Conservation (phyloP, 371 early-diverging fungal species). For the Circinella minor region DNA sequence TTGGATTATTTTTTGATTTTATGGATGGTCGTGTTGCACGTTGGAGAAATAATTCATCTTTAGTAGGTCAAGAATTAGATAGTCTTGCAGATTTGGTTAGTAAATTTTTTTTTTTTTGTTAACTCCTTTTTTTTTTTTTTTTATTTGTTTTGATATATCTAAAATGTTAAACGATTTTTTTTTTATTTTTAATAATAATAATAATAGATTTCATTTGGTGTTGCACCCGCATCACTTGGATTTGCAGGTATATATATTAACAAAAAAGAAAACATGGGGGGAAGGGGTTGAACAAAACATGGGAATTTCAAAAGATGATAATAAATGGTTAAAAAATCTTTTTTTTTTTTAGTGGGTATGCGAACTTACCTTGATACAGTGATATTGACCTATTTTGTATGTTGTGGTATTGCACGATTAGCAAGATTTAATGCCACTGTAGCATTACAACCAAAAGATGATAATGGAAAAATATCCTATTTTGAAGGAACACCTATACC, state of each 20-base stretch:
- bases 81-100: constrained; percentile 86
- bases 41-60: constrained; percentile 77
- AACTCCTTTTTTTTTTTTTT: background rate
- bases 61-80: constrained; percentile 82
- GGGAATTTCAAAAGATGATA: no score
- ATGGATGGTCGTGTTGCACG: constrained; percentile 91
- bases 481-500: constrained; percentile 96
- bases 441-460: constrained; percentile 77
- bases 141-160: background rate
- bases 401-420: constrained; percentile 87
- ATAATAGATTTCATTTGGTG: constrained; percentile 77
- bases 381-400: constrained; percentile 84
- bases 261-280: no score
- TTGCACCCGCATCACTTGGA: constrained; percentile 87
- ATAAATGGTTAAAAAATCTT: background rate
- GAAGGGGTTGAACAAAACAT: no score
- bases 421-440: constrained; percentile 92
- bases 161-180: no score
- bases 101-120: background rate
- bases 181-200: background rate
- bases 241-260: constrained; percentile 58
- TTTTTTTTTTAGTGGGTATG: constrained; percentile 65
- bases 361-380: constrained; percentile 80
- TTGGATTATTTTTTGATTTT: constrained; percentile 83
- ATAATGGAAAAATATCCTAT: constrained; percentile 75